Evolutionary conservation across 73 alveolate genomes (phyloP), one percentile per base, ranked within the genome.

Genomic region (Paramecium pentaurelia): DNA sequence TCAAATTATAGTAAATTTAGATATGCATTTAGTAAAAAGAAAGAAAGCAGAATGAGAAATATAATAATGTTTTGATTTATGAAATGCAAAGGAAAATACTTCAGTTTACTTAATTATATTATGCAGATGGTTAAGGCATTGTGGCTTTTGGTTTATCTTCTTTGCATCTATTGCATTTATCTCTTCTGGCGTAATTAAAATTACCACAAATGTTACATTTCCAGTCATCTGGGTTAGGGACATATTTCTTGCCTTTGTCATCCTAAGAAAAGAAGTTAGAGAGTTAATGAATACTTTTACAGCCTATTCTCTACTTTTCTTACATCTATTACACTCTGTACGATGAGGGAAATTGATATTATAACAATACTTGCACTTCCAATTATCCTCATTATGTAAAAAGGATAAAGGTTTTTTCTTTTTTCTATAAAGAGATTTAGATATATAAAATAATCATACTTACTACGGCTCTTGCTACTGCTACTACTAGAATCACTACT

Each of bases 291-390:
- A 32, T 64, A 64, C 84, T 34, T 34, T 64, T 32, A 20, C 84
- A 64, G 87, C 87, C 60, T 73, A 73, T 44, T 73, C 87, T 40
- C 87, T 73, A 73, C 60, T 40, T 44, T 73, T 73, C 68, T 73
- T 73, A 73, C 87, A 73, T 73, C 87, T 34, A 18, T 73, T 73
- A 73, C 87, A 73, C 40, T 73, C 58, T 14, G 28, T 16, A 73
- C 87, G 87, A 73, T 73, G 87, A 16, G 64, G 87, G 36, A 73
- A 73, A 73, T 73, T 73, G 54, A 73, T 73, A 44, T 73, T 73
- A 16, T 73, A 37, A 73, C 87, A 73, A 38, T 37, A 38, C 34
- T 73, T 73, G 47, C 87, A 73, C 40, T 73, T 73, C 87, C 87
- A 73, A 73, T 73, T 73, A 44, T 73, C 87, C 60, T 73, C 87